Evolutionary conservation across 2,329 filamentous ascomycete genomes (phyloP).

Genomic region (Dissoconium aciculare): DNA sequence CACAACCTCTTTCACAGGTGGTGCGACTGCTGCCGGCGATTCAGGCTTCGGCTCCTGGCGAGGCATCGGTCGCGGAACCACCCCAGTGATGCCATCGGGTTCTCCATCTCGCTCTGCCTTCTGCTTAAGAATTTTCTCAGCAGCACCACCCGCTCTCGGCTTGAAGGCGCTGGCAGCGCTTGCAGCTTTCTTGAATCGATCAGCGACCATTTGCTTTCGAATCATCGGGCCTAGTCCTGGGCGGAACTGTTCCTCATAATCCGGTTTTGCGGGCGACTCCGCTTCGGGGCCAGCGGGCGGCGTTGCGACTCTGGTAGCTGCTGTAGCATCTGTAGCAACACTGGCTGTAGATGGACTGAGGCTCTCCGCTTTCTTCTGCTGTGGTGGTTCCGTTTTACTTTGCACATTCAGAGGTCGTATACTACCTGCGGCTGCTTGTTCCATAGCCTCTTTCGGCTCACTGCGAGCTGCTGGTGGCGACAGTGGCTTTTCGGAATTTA

Average conservation of each 20-base stretch:
- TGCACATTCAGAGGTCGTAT: constrained; percentile 8
- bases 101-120: constrained; percentile 47
- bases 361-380: constrained; percentile 2
- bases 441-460: too few species aligned
- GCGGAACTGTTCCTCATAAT: constrained; percentile 39
- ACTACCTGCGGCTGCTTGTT: too few species aligned
- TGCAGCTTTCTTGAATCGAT: constrained; percentile 67
- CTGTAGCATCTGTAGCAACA: constrained; percentile 4
- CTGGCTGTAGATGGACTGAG: constrained; percentile 3
- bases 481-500: too few species aligned
- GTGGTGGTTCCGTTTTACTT: constrained; percentile 11
- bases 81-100: constrained; percentile 77
- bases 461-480: too few species aligned
- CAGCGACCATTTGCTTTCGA: constrained; percentile 58
- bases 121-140: constrained; percentile 48
- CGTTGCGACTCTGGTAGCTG: constrained; percentile 6
- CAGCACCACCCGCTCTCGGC: constrained; percentile 73
- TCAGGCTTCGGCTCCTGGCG: constrained; percentile 8
- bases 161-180: constrained; percentile 62
- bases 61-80: constrained; percentile 59
- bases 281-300: constrained; percentile 12
- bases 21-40: too few species aligned
- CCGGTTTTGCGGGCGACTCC: constrained; percentile 13
- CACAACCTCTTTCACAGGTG: constrained; percentile 3
- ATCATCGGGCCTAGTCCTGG: constrained; percentile 85